Evolutionary conservation across 2,329 filamentous ascomycete species (phyloP), one percentile per base, ranked within the genome.

Genomic region (Nothophoma quercina): DNA sequence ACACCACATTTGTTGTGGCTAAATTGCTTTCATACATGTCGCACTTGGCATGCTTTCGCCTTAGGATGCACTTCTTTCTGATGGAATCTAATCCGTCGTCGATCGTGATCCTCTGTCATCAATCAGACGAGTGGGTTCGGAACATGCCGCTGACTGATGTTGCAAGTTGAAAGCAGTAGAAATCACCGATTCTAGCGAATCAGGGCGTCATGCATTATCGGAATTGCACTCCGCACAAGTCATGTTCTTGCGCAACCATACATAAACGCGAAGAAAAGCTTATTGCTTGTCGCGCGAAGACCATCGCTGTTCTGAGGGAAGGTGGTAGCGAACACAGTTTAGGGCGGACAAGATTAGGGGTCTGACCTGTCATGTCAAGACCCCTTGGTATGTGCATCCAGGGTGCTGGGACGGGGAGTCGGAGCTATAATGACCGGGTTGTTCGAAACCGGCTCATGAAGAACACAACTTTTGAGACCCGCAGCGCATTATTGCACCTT

Each of bases 191-290:
- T 19, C 18, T n/a, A 29, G 38, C 43, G 39, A 30, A 40, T 39
- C 16, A 47, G 28, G 18, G 50, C 38, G 43, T 42, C 43, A 34
- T 38, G 28, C 19, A 34, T n/a, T 23, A 30, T 39, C 43, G 50
- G 39, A 26, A 44, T 8, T 3, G 21, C 15, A 21, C 33, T 38
- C 43, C 50, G 50, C 13, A 25, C 50, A 41, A 33, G 32, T 46
- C 29, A 40, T 22, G 26, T 39, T 13, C n/a, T 21, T 28, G 25
- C 33, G 8, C 25, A 19, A 30, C n/a, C 18, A 13, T 39, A 16
- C 22, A 22, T 13, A 22, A 18, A 28, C 10, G 15, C 22, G 40
- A 19, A 33, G 16, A 40, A 16, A 5, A 39, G 21, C 12, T 34
- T 38, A 42, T 30, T 21, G 38, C 23, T 26, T 15, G 39, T 39